Base-by-base conservation (phyloP, 1,284 basidiomycete genomes). In the Clitocybe nebularis region DNA sequence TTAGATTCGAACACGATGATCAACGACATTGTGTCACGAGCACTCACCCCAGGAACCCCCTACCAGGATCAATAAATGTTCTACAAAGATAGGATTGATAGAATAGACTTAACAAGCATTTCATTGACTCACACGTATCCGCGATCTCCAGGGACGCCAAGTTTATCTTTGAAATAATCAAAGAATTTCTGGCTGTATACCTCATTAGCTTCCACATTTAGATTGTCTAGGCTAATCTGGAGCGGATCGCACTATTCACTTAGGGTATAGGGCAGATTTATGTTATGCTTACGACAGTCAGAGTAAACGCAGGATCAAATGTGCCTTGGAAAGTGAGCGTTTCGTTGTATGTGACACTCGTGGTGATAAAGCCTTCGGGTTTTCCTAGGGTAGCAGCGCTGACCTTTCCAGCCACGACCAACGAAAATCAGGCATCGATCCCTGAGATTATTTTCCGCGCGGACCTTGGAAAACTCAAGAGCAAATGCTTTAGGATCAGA, bases 391-490 rank as follows among this genome's bases (percentile, higher is more conserved):
- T 64, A 41, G 71, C 58, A 0, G 77, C 75, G 8, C 68, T 59
- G 43, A 77, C 53, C 79, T 81, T 38, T n/a, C n/a, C 16, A 39
- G 33, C 33, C 6, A 19, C 8, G 29, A 41, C 36, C 20, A 21
- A 21, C 14, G 29, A 32, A 42, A 24, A 34, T 11, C 11, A 5
- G 22, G 2, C 16, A 4, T n/a, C 25, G 14, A 24, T 11, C 24
- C 19, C 20, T 16, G 17, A 6, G 14, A 39, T 20, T 9, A 10
- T n/a, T 21, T 33, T 32, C 26, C 19, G 41, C 42, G 25, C 58
- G 44, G 44, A 77, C 81, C 71, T 77, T 75, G 44, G 80, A 82
- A 53, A 86, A 74, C 47, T 79, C 73, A n/a, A 72, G 61, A 20
- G 70, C 61, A 46, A 84, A 80, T 2, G 64, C 68, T 55, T 74